Evolutionary conservation across 495 filamentous ascomycete genomes (phyloP).

Genomic region (Xylaria sp.): DNA sequence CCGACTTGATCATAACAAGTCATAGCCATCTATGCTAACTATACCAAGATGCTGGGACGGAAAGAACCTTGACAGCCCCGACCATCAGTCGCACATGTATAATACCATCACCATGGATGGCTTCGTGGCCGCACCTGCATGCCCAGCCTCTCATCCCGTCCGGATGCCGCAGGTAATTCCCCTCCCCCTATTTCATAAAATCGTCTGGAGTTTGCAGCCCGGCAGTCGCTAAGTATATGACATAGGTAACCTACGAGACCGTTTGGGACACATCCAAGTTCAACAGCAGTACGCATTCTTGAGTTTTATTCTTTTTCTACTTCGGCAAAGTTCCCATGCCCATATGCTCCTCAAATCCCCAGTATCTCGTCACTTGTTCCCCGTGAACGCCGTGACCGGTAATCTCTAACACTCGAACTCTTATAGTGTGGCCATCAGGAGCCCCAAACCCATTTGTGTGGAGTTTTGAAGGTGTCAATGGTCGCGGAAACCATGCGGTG

Average conservation of each 20-base stretch:
- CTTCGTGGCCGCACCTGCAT: constrained; percentile 48
- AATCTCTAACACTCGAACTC: background rate
- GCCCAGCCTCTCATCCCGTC: constrained; percentile 57
- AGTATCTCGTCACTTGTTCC: background rate
- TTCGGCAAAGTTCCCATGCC: background rate
- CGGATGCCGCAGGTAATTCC: constrained; percentile 56
- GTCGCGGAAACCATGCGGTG: constrained; percentile 54
- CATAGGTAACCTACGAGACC: constrained; percentile 17
- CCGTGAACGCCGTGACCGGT: background rate
- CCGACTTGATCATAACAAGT: background rate
- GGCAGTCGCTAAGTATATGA: background rate
- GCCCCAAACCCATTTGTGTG: constrained; percentile 56
- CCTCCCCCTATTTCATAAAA: constrained; percentile 25
- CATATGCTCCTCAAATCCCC: background rate
- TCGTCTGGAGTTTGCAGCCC: background rate
- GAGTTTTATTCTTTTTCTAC: too few relatives aligned
- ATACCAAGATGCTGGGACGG: constrained; percentile 61
- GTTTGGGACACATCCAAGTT: constrained; percentile 39
- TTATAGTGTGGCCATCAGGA: constrained; percentile 49
- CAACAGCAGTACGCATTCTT: constrained; percentile 32
- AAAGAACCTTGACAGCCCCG: constrained; percentile 60
- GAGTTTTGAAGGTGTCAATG: constrained; percentile 50
- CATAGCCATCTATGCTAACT: constrained; percentile 3
- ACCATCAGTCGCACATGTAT: constrained; percentile 62
- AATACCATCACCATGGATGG: constrained; percentile 47